Evolutionary conservation across 31 red algal genomes (phyloP).

Genomic region (Porphyra umbilicalis): DNA sequence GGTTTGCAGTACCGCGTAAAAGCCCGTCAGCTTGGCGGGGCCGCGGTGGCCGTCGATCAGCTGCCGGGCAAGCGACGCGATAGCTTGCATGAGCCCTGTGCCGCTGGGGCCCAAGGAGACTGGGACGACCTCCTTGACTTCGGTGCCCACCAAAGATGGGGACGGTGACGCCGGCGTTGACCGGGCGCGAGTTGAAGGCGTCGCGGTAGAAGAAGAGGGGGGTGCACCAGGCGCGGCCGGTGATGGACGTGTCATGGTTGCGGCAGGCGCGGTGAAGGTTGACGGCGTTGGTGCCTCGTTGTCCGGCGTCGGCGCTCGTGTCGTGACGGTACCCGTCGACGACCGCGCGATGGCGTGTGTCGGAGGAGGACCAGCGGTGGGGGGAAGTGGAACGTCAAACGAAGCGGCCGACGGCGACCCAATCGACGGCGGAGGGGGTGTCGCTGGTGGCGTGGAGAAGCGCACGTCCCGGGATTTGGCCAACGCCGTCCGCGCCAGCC

Average conservation of each 20-base stretch:
- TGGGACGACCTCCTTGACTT: background rate
- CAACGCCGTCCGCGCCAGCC: background rate
- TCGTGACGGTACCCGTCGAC: too few relatives aligned
- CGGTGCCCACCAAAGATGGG: background rate
- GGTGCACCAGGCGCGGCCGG: background rate
- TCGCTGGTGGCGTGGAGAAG: background rate
- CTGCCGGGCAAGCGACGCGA: background rate
- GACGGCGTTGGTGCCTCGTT: too few relatives aligned
- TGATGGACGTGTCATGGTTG: too few relatives aligned
- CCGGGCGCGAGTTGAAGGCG: background rate
- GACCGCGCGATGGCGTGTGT: too few relatives aligned
- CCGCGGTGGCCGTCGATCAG: background rate
- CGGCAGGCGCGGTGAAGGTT: too few relatives aligned
- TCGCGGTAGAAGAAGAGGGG: background rate
- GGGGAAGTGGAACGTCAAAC: background rate
- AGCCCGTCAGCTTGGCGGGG: background rate
- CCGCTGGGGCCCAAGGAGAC: background rate
- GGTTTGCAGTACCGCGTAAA: background rate
- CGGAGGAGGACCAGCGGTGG: background rate
- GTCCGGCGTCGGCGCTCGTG: too few relatives aligned
- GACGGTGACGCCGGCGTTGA: background rate
- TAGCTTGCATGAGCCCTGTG: background rate
- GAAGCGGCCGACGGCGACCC: background rate
- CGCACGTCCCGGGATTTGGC: too few relatives aligned
- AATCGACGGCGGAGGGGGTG: background rate